Percentiles rank a stretch among this genome's conserved stretches.
These are phyloP conservation scores for Naganishia sp. DNA, from an alignment of 1,284 basidiomycete species.

Conservation along the genomic window DNA sequence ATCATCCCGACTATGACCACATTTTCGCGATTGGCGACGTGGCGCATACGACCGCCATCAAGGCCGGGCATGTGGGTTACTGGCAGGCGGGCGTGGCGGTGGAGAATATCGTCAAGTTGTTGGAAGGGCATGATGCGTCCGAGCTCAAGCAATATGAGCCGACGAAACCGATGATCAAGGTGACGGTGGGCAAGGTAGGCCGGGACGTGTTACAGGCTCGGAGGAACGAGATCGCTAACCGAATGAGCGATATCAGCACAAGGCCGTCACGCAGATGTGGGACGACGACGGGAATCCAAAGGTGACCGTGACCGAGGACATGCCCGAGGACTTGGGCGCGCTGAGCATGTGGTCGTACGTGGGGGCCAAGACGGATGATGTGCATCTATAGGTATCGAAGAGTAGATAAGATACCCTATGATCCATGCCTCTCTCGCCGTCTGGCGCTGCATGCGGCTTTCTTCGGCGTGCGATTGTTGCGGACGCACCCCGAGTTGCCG, in stretches of 20 bases:
- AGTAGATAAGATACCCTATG: not conserved
- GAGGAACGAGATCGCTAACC: not conserved
- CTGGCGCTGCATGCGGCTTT: not conserved
- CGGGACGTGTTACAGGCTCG: no score
- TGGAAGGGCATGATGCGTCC: conserved; percentile 37
- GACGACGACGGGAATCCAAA: conserved; percentile 56
- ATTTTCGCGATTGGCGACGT: conserved; percentile 51
- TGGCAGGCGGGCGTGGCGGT: conserved; percentile 58
- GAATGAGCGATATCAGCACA: conserved; percentile 7
- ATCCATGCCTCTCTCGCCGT: not conserved
- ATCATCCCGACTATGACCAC: conserved; percentile 43
- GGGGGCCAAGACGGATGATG: conserved; percentile 39
- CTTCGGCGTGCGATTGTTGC: not conserved
- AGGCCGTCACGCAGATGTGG: conserved; percentile 54
- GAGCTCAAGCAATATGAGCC: conserved; percentile 62
- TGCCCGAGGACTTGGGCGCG: conserved; percentile 58
- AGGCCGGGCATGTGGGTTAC: conserved; percentile 69
- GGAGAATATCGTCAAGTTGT: conserved; percentile 52
- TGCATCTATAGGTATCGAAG: conserved; percentile 16
- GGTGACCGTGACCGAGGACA: conserved; percentile 58
- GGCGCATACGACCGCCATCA: conserved; percentile 52
- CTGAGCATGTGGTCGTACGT: conserved; percentile 57
- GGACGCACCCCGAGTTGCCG: conserved; percentile 3
- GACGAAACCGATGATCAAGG: conserved; percentile 66
- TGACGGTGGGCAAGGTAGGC: conserved; percentile 63